Base-by-base conservation (phyloP, 2,329 filamentous ascomycete genomes). In the Beauveria rudraprayagi region DNA sequence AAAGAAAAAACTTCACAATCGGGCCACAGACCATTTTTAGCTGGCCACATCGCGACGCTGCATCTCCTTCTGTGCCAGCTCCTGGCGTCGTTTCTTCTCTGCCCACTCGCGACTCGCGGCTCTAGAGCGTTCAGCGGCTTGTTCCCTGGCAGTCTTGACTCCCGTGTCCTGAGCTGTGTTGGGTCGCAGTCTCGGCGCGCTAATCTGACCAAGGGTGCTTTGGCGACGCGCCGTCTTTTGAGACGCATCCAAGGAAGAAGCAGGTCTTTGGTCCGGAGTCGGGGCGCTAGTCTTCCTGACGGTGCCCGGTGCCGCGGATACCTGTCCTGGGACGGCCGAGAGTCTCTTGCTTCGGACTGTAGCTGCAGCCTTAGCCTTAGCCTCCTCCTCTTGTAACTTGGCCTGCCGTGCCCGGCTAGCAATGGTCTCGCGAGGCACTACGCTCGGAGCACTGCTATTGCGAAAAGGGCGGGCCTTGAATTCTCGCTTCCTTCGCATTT, bases 391-490 rank as follows among this genome's bases (percentile, higher is more conserved):
- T 56, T 74, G 62, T n/a, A 66, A 66, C 64, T 77, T 80, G 63
- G 71, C 77, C 65, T 80, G 80, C 37, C 83, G 78, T 47, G 79
- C 81, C 41, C 80, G 80, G 70, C 84, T 87, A 44, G 84, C 74
- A 65, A 79, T 70, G 11, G 83, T 87, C 52, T 84, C 83, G 28
- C 84, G 82, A 44, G 83, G 82, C 5, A 76, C 64, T 6, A 76
- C 70, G 51, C 72, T 71, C 1, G 76, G 72, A 9, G 71, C 72
- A 19, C 76, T 68, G 60, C 75, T 80, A 58, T 75, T 72, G 47
- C 80, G 79, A 43, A 83, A 69, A 19, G 85, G 84, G 41, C 78
- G 78, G 6, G 84, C 85, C 70, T 86, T 88, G 75, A 87, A 87
- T 67, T 87, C 83, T 60, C 84, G 81, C 60, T 80, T 78, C 70